Evolutionary conservation across 1,284 basidiomycete genomes (phyloP), one percentile per base, ranked within the genome.

Genomic region (Trametes sp.): DNA sequence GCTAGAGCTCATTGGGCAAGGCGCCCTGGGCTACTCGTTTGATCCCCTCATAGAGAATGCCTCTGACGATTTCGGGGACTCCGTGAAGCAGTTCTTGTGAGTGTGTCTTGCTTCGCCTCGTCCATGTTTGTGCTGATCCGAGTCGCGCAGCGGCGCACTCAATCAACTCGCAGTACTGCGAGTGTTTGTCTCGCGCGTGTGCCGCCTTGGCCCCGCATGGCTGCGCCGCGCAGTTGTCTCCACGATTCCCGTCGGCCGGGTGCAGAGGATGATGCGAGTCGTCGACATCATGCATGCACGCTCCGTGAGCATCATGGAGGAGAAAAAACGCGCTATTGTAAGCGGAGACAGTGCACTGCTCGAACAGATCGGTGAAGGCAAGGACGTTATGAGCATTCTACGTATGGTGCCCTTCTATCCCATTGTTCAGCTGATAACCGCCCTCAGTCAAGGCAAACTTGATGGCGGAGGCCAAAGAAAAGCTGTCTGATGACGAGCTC

Each of bases 1-100:
- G 11, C 70, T 80, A 4, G 78, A 79, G 65, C 69, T 76, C 16
- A 70, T 80, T 56, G 76, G 76, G 1, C 77, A 77, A 59, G 75
- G 72, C 7, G 76, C 73, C 0, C 70, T 78, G 4, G 77, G 77
- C 2, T 75, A 78, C 63, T 74, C 76, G 4, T 79, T 80, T 60
- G 70, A 75, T 55, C 67, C 74, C 4, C 67, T 77, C 28, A 65
- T 66, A n/a, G 62, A 66, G 0, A 66, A 73, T 24, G 60, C 54
- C 16, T 42, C 63, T 0, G 70, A 76, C 54, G 57, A 58, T 4
- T 75, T 72, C 51, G 70, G 69, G 4, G 64, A 72, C 16, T 66
- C 77, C 1, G 53, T 78, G 21, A 77, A 77, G 67, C 55, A 60
- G 8, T 59, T 77, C 16, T 55, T 73, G 77, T 77, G 23, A 42